phyloP scores from a whole-genome alignment of 2,329 filamentous ascomycete species.

The Pseudogymnoascus sp. region DNA sequence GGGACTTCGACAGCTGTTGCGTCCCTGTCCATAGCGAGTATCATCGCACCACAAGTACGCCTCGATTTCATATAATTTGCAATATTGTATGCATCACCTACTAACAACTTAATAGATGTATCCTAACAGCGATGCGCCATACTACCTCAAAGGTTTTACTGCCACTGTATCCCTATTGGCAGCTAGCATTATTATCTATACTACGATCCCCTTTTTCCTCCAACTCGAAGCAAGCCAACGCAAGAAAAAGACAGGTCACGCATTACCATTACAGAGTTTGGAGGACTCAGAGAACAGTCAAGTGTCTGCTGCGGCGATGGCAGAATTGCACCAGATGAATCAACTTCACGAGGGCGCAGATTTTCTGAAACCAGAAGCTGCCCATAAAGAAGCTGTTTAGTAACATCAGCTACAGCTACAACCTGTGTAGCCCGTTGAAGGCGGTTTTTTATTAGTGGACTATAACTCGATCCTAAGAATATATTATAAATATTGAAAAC shows the following conservation, averaged over 20 bases:
- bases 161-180: slow-evolving; percentile 14
- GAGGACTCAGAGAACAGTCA: slow-evolving; percentile 10
- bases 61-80: not conserved
- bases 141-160: slow-evolving; percentile 17
- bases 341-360: not conserved
- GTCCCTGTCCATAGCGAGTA: not conserved
- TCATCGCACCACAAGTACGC: slow-evolving; percentile 11
- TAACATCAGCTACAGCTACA: not conserved
- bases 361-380: not conserved
- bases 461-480: not conserved
- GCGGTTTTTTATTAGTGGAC: not conserved
- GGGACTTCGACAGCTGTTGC: slow-evolving; percentile 7
- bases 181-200: slow-evolving; percentile 14
- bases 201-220: not conserved
- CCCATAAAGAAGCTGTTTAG: not conserved
- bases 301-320: slow-evolving; percentile 6
- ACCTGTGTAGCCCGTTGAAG: not conserved
- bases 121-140: slow-evolving; percentile 5
- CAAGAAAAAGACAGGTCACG: slow-evolving; percentile 2
- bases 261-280: slow-evolving; percentile 2
- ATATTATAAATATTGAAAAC: not conserved
- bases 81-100: not conserved
- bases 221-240: slow-evolving; percentile 5
- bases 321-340: slow-evolving; percentile 8
- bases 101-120: slow-evolving; percentile 2